Percentiles rank a stretch among this genome's conserved stretches.
Evolutionary conservation across 2,329 filamentous ascomycete genomes (phyloP).

Genomic region (Raffaelea ambrosiae): DNA sequence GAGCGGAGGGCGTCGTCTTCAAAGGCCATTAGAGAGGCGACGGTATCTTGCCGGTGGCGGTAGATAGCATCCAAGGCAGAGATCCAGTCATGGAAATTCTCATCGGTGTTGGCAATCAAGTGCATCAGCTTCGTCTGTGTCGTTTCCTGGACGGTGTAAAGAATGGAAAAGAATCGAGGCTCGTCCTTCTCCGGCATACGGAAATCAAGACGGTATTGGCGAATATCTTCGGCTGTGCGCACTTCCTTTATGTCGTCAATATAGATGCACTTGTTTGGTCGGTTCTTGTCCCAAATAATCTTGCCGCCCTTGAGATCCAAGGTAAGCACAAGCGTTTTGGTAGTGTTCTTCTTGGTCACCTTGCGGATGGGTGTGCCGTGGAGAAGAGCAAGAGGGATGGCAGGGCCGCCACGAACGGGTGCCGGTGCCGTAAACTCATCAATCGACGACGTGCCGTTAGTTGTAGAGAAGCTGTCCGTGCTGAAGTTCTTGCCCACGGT

Average conservation of each 20-base stretch:
- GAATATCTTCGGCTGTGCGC: constrained; percentile 70
- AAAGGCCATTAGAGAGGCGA: constrained; percentile 82
- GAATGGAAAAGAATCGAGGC: constrained; percentile 76
- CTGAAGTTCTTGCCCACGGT: constrained; percentile 28
- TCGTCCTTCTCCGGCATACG: constrained; percentile 60
- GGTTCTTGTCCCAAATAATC: constrained; percentile 76
- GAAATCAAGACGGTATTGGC: constrained; percentile 83
- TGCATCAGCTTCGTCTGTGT: constrained; percentile 83
- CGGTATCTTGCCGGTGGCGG: constrained; percentile 78
- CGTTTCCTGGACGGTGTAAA: constrained; percentile 72
- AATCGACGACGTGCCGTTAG: constrained; percentile 35
- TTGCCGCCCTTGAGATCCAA: constrained; percentile 79
- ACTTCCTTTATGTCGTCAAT: constrained; percentile 95
- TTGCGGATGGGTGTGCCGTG: constrained; percentile 73
- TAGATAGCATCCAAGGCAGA: constrained; percentile 76
- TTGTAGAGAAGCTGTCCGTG: constrained; percentile 39
- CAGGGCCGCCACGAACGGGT: constrained; percentile 48
- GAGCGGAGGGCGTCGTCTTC: constrained; percentile 71
- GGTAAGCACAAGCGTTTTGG: constrained; percentile 61
- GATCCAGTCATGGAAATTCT: constrained; percentile 71
- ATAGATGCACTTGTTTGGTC: constrained; percentile 77
- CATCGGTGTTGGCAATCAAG: constrained; percentile 67
- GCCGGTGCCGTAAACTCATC: constrained; percentile 19
- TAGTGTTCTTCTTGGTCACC: constrained; percentile 78
- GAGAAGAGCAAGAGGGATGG: constrained; percentile 68